A percentile compares a stretch with the other conserved stretches of the same genome.
phyloP scores from a whole-genome alignment of 495 filamentous ascomycete genomes.

The Trichoderma asperelloides region DNA sequence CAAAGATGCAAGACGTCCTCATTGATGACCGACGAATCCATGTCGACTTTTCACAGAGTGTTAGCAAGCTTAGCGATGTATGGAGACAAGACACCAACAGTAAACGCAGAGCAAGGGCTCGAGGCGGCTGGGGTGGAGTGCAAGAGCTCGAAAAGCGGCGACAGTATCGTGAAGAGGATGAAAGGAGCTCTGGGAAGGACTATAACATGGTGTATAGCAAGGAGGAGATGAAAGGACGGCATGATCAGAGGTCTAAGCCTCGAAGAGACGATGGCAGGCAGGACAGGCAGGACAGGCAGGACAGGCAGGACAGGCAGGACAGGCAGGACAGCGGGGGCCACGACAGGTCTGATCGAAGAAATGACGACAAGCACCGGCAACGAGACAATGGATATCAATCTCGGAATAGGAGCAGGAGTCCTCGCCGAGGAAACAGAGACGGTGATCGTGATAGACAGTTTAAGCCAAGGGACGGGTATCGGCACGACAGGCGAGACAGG shows the following conservation, averaged over 20 bases:
- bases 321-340: constrained; percentile 16
- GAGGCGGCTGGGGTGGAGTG: constrained; percentile 88
- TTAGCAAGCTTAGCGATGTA: constrained; percentile 78
- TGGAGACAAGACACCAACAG: constrained; percentile 85
- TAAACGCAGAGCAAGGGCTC: constrained; percentile 57
- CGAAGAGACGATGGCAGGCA: constrained; percentile 6
- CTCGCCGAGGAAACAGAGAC: constrained; percentile 15
- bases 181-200: constrained; percentile 28
- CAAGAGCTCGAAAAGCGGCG: constrained; percentile 77
- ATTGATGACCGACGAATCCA: constrained; percentile 98
- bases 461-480: constrained; percentile 12
- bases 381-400: neutral
- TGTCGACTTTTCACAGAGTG: constrained; percentile 97
- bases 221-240: constrained; percentile 47
- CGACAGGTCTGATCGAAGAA: constrained; percentile 6
- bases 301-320: constrained; percentile 14
- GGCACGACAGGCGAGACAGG: constrained; percentile 17
- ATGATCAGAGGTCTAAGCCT: constrained; percentile 21
- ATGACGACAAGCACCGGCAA: neutral
- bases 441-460: constrained; percentile 14
- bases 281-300: constrained; percentile 15
- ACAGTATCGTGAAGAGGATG: constrained; percentile 74
- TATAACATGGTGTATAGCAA: constrained; percentile 83
- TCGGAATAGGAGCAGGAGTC: neutral
- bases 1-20: constrained; percentile 94